Base-by-base conservation (phyloP, 768 basidiomycete species). In the Nidularia pulvinata region DNA sequence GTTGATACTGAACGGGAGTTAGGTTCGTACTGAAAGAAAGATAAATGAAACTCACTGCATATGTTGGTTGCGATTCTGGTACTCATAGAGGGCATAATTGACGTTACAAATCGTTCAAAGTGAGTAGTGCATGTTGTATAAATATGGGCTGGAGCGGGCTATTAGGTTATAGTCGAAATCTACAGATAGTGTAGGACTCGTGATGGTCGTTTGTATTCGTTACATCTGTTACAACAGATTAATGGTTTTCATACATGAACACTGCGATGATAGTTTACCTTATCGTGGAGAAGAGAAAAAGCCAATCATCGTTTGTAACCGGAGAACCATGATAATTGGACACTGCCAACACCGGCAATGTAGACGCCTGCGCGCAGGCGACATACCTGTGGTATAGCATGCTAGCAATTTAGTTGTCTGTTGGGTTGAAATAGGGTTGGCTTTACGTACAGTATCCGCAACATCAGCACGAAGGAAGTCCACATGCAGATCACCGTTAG, bases 401-500 rank as follows among this genome's bases (percentile, higher is more conserved):
- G 30, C 54, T 13, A n/a, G n/a, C n/a, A n/a, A n/a, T n/a, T n/a
- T n/a, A n/a, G n/a, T n/a, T n/a, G n/a, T n/a, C n/a, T n/a, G n/a
- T n/a, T n/a, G n/a, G n/a, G n/a, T n/a, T n/a, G n/a, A 16, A 7
- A 50, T 42, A 53, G 11, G 51, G 33, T 39, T 48, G 58, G 54
- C 50, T 39, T 46, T 49, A 75, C 85, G 30, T 64, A 91, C 90
- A 6, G 87, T 91, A 57, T 91, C 90, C 19, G 90, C 90, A 7
- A 92, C 89, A 54, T 91, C 89, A 48, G 85, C 77, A 50, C 81
- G 83, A 46, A 82, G 79, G 61, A 91, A 92, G 61, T 86, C 83
- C 48, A 92, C 77, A 60, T 89, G 84, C n/a, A 91, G 69, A 67
- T 92, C 89, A 44, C 86, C 87, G 57, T 89, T 91, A 48, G 85